Evolutionary conservation across 2,329 filamentous ascomycete genomes (phyloP), one percentile per base, ranked within the genome.

Genomic region (Sclerotinia spermophila): DNA sequence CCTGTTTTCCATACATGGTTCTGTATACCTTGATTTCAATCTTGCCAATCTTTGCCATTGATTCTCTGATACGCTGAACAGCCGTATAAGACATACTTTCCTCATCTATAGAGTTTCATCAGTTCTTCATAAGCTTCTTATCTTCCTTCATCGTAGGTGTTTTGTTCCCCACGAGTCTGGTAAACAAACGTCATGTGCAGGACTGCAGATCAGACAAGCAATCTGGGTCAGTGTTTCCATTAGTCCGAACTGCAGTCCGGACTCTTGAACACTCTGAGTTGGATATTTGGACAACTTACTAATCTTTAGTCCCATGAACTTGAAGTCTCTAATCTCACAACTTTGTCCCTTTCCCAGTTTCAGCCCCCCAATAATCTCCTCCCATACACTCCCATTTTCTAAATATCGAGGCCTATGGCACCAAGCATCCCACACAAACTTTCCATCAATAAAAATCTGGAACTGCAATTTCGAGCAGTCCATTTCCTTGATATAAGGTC

Each of bases 11-110:
- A 33, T 62, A 68, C 24, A 30, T 72, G 27, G 67, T 69, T 21
- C 40, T 67, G 24, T 71, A 73, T 0, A 73, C 72, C 30, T 65
- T 73, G 21, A 75, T 70, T 6, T 72, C 72, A 27, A 75, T 74
- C 0, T 58, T 59, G 1, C 73, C 73, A 19, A 71, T 53, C 10
- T 71, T 61, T 19, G 40, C 15, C 38, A 74, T 42, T 3, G 59
- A 68, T n/a, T 72, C 21, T 2, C 33, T 35, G 1, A 69, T 17
- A 5, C 69, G 66, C 30, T 68, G 62, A 30, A 58, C 35, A 33
- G 21, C 21, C 15, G 53, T 60, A 21, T 33, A 40, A 4, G 11
- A 42, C 6, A 8, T 6, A 7, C 17, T 27, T 5, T 51, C 56
- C 7, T 68, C 67, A 11, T 45, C 53, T 68, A 33, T 6, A 24